These are phyloP conservation scores for Niebla homalea DNA, from an alignment of 495 filamentous ascomycete species.

Conservation along the genomic window DNA sequence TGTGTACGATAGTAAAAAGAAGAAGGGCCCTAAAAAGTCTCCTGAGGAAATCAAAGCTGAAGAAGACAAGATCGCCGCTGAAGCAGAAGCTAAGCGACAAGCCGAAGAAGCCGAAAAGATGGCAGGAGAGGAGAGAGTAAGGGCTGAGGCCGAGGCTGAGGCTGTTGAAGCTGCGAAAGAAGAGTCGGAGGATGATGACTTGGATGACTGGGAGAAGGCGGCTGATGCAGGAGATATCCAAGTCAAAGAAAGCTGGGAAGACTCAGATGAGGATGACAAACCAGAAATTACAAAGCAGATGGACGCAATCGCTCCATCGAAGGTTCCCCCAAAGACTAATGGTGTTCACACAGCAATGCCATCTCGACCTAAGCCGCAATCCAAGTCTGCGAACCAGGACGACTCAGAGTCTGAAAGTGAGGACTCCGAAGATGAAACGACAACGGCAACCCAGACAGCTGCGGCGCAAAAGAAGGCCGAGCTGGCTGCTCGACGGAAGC, in stretches of 20 bases:
- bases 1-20: conserved; percentile 60
- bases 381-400: conserved; percentile 31
- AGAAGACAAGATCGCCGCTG: conserved; percentile 46
- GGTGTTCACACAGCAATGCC: conserved; percentile 8
- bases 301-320: conserved; percentile 16
- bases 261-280: conserved; percentile 53
- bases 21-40: conserved; percentile 59
- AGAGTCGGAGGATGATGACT: conserved; percentile 44
- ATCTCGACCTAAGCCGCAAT: conserved; percentile 5
- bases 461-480: conserved; percentile 70
- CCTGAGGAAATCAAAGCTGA: conserved; percentile 46
- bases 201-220: conserved; percentile 83
- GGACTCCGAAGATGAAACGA: conserved; percentile 43
- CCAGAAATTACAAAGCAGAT: conserved; percentile 20
- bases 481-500: conserved; percentile 76
- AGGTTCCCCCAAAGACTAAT: conserved; percentile 26
- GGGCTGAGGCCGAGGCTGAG: conserved; percentile 45
- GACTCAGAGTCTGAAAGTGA: conserved; percentile 40
- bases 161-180: conserved; percentile 28
- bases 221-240: conserved; percentile 57
- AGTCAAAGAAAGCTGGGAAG: conserved; percentile 91
- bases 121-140: conserved; percentile 43
- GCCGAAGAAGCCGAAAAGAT: conserved; percentile 49
- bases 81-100: conserved; percentile 47
- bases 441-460: conserved; percentile 51